phyloP scores from a whole-genome alignment of 106 monocot genomes.

The Dendrobium catenatum region DNA sequence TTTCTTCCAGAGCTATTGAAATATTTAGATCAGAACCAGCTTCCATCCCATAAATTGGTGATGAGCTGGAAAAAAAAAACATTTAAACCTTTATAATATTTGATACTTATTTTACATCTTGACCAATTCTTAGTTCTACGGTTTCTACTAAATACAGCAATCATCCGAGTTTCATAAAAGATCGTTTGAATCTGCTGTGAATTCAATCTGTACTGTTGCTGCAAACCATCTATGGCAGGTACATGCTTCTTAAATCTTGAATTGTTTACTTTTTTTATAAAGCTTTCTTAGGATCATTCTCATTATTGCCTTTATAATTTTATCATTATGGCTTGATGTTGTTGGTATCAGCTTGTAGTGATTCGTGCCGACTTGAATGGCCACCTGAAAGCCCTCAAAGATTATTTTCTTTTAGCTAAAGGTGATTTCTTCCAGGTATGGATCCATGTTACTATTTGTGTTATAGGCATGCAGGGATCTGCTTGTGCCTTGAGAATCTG shows the following conservation, averaged over 20 bases:
- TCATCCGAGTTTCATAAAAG: constrained; percentile 86
- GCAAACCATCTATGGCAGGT: constrained; percentile 99
- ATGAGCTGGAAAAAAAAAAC: not conserved
- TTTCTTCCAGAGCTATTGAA: not conserved
- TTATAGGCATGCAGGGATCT: not conserved
- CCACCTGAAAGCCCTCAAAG: constrained; percentile 92
- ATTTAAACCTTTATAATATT: not conserved
- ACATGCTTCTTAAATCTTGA: not conserved
- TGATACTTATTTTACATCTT: not conserved
- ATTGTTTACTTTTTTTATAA: not conserved
- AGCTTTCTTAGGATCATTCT: not conserved
- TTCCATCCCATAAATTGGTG: not conserved
- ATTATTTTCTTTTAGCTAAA: constrained; percentile 99
- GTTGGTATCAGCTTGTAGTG: constrained; percentile 70
- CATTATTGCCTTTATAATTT: constrained; percentile 3
- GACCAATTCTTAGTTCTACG: not conserved
- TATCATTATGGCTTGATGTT: not conserved
- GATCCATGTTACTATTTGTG: not conserved
- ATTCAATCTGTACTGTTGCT: constrained; percentile 78
- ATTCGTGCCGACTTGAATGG: constrained; percentile 94
- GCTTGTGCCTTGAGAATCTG: not conserved
- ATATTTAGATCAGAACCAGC: not conserved
- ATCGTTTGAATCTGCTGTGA: constrained; percentile 75
- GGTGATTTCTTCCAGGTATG: constrained; percentile 97
- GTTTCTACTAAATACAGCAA: constrained; percentile 36